These are phyloP conservation scores for Neofusicoccum laricinum DNA, from an alignment of 2,329 filamentous ascomycete species.

Conservation along the genomic window DNA sequence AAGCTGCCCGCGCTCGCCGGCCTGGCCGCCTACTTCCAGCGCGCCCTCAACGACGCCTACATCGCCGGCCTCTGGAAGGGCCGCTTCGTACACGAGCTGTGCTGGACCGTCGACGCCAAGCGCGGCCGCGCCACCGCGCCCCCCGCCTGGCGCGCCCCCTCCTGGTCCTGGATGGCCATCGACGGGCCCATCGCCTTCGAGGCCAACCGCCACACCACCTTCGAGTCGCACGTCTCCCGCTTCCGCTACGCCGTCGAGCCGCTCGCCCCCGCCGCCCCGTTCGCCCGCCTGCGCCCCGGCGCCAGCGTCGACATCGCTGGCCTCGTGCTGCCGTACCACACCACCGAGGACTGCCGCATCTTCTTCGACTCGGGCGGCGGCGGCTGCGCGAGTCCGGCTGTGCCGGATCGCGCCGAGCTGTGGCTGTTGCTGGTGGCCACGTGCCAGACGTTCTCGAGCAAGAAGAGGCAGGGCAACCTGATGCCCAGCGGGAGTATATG, in stretches of 20 bases:
- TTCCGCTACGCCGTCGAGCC: background rate
- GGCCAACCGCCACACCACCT: background rate
- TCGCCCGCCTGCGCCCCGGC: background rate
- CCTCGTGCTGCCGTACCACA: background rate
- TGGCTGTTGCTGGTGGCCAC: background rate
- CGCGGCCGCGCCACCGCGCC: background rate
- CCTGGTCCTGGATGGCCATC: constrained; percentile 9
- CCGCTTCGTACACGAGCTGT: constrained; percentile 10
- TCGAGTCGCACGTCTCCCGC: background rate
- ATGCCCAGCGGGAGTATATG: background rate
- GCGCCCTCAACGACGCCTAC: constrained; percentile 1
- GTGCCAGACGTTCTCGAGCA: constrained; percentile 1
- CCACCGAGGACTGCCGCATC: constrained; percentile 4
- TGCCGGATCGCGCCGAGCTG: background rate
- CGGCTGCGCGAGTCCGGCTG: background rate
- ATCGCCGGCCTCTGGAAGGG: constrained; percentile 15
- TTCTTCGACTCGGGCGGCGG: background rate
- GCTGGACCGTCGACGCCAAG: constrained; percentile 13
- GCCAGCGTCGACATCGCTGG: background rate
- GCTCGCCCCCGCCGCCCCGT: background rate
- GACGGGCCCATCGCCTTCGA: constrained; percentile 8
- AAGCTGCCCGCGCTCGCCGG: constrained; percentile 19
- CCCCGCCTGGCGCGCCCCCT: background rate
- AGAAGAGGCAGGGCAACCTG: constrained; percentile 2
- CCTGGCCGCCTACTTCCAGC: constrained; percentile 12